A percentile compares a stretch with the other conserved stretches of the same genome.
Conservation (phyloP, 192 early-diverging fungal genomes). For the Funneliformis geosporum region DNA sequence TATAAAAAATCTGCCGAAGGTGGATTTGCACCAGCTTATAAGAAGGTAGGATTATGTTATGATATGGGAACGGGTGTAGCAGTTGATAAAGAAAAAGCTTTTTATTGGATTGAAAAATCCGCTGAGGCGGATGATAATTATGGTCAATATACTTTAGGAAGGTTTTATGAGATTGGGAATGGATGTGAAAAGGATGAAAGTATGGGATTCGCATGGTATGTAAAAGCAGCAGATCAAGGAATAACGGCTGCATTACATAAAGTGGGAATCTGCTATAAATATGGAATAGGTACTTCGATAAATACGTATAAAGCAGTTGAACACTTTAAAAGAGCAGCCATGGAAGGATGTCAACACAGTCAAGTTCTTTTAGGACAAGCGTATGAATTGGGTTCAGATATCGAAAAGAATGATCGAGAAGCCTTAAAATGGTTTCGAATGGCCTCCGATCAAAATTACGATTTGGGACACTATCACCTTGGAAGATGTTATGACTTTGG, state of each 20-base stretch:
- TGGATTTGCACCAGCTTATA: slow-evolving; percentile 55
- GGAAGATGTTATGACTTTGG: slow-evolving; percentile 75
- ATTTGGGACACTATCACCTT: slow-evolving; percentile 52
- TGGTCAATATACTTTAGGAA: slow-evolving; percentile 79
- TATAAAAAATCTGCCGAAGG: slow-evolving; percentile 55
- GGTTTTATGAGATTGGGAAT: slow-evolving; percentile 77
- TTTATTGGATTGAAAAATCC: slow-evolving; percentile 63
- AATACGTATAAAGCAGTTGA: neutral
- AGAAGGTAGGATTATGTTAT: slow-evolving; percentile 61
- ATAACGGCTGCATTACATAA: neutral
- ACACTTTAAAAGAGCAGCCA: neutral
- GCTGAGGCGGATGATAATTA: slow-evolving; percentile 76
- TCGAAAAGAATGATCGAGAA: neutral
- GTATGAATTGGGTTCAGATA: neutral
- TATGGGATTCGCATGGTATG: neutral
- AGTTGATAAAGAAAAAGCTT: slow-evolving; percentile 48
- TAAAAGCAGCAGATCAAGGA: neutral
- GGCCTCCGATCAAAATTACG: neutral
- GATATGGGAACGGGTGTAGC: slow-evolving; percentile 60
- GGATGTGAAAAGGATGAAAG: slow-evolving; percentile 38
- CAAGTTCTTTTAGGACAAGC: neutral
- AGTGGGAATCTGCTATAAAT: neutral
- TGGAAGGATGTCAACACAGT: neutral
- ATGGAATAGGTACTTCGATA: neutral
- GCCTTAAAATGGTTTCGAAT: neutral